phyloP scores from a whole-genome alignment of 2,329 filamentous ascomycete genomes.

The Triangularia verruculosa region DNA sequence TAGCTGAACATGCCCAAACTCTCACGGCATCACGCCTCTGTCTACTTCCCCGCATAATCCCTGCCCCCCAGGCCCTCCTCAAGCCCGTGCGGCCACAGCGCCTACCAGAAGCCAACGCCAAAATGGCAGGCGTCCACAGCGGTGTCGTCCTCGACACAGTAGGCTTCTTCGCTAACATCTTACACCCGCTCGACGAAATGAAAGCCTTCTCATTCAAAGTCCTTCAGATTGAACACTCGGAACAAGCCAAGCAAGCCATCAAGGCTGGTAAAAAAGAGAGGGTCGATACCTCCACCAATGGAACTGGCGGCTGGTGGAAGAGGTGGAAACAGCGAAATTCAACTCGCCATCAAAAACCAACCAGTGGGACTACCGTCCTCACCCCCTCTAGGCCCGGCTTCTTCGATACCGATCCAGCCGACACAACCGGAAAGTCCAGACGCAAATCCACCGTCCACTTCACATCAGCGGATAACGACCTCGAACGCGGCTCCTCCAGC shows the following conservation, averaged over 20 bases:
- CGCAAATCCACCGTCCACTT: neutral
- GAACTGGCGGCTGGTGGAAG: neutral
- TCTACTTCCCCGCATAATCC: slow-evolving; percentile 58
- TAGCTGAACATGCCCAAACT: slow-evolving; percentile 56
- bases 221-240: slow-evolving; percentile 46
- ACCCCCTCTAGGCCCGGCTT: neutral
- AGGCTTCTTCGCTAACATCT: slow-evolving; percentile 61
- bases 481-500: slow-evolving; percentile 7
- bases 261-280: slow-evolving; percentile 19
- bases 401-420: neutral
- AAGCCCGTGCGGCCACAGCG: slow-evolving; percentile 53
- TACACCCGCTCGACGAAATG: slow-evolving; percentile 53
- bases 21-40: slow-evolving; percentile 58
- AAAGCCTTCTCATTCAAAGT: slow-evolving; percentile 48
- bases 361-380: neutral
- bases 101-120: slow-evolving; percentile 53
- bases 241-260: slow-evolving; percentile 26
- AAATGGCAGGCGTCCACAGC: slow-evolving; percentile 57
- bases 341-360: neutral
- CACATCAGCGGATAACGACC: neutral
- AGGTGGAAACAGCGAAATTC: neutral
- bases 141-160: slow-evolving; percentile 53
- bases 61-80: slow-evolving; percentile 61
- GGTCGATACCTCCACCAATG: neutral
- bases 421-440: neutral